phyloP scores from a whole-genome alignment of 768 basidiomycete species.

The Wakefieldia striispora region DNA sequence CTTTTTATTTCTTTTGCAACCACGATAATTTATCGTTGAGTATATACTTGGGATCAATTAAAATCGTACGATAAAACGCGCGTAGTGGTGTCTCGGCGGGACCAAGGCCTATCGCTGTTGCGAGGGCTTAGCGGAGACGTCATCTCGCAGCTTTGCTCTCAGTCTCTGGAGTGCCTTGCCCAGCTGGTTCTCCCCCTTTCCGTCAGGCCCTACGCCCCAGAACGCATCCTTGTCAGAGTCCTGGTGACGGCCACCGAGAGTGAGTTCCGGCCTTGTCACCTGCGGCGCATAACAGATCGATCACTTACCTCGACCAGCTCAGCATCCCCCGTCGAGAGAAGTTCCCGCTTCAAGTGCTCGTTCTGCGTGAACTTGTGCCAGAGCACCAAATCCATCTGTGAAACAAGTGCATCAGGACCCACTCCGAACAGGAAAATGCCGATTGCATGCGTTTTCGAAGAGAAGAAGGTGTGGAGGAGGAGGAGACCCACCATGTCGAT shows the following conservation, averaged over 20 bases:
- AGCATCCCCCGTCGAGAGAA: conserved; percentile 38
- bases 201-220: conserved; percentile 41
- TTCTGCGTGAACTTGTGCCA: conserved; percentile 42
- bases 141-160: conserved; percentile 31
- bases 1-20: conserved; percentile 5
- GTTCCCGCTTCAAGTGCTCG: conserved; percentile 30
- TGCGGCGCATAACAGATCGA: background rate
- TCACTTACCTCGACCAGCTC: conserved; percentile 39
- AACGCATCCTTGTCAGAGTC: conserved; percentile 37
- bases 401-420: conserved; percentile 2
- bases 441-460: conserved; percentile 14
- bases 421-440: background rate
- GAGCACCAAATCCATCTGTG: conserved; percentile 40
- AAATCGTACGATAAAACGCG: conserved; percentile 27
- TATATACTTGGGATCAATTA: conserved; percentile 22
- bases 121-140: conserved; percentile 14
- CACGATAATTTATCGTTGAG: conserved; percentile 25
- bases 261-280: conserved; percentile 9
- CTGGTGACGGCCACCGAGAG: conserved; percentile 16
- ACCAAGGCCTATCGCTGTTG: conserved; percentile 15
- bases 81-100: conserved; percentile 12
- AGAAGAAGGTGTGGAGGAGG: background rate
- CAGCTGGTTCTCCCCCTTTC: conserved; percentile 39
- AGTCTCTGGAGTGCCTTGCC: conserved; percentile 41
- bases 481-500: conserved; percentile 28